Conservation (phyloP, 2,329 filamentous ascomycete genomes). For the Apiospora marii region DNA sequence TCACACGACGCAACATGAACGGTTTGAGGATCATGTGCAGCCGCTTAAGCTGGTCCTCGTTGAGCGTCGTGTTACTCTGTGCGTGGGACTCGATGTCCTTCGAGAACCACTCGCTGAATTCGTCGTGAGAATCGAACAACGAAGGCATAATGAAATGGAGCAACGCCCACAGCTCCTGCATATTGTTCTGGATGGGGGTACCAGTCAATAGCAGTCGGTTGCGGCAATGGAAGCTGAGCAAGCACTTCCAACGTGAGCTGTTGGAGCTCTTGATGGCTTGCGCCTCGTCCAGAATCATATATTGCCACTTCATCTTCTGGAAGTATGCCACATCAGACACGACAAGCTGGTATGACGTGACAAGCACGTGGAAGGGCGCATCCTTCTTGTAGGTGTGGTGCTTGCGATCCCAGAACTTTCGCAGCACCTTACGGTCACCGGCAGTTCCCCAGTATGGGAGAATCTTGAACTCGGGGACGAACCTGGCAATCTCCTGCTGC, state of each 20-base stretch:
- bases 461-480: slow-evolving; percentile 94
- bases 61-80: slow-evolving; percentile 98
- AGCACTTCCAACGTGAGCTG: slow-evolving; percentile 95
- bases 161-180: slow-evolving; percentile 98
- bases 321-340: slow-evolving; percentile 97
- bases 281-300: slow-evolving; percentile 99
- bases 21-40: slow-evolving; percentile 99
- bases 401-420: slow-evolving; percentile 99
- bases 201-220: slow-evolving; percentile 93
- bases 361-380: slow-evolving; percentile 92
- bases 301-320: slow-evolving; percentile 99
- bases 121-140: slow-evolving; percentile 91
- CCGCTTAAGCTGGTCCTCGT: slow-evolving; percentile 95
- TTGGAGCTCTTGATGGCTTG: slow-evolving; percentile 98
- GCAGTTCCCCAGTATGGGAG: slow-evolving; percentile 97
- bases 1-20: slow-evolving; percentile 99
- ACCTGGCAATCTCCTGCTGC: slow-evolving; percentile 97
- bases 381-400: slow-evolving; percentile 95
- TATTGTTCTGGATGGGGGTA: slow-evolving; percentile 99
- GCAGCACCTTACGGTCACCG: slow-evolving; percentile 91
- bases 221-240: slow-evolving; percentile 92
- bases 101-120: slow-evolving; percentile 93
- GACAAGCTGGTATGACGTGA: slow-evolving; percentile 97
- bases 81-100: slow-evolving; percentile 98
- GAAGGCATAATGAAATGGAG: slow-evolving; percentile 99